Evolutionary conservation across 139 green algal species (phyloP), one percentile per base, ranked within the genome.

Genomic region (Zygnema circumcarinatum): DNA sequence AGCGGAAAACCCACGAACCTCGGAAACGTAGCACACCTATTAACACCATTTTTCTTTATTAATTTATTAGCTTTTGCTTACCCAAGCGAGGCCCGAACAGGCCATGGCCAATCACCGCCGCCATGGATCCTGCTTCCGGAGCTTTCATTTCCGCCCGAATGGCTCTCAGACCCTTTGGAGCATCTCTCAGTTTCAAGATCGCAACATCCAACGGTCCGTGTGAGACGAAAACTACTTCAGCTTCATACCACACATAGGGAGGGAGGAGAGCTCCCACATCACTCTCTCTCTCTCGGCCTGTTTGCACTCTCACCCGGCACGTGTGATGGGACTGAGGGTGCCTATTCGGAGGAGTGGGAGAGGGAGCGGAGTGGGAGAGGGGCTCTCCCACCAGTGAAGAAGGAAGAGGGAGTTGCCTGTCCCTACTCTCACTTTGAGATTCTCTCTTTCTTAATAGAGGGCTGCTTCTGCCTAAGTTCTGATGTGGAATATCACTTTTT

Each of bases 191-290:
- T 2, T 87, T 72, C 7, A 88, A 74, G 2, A 88, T 52, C 2
- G 73, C 82, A 7, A 87, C 82, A 74, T 88, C 82, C 25, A 88
- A 32, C 2, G 82, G 82, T 16, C 82, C 82, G 21, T 88, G 82
- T 2, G 82, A 88, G 2, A 88, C 82, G 38, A 72, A 87, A 38
- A 88, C 73, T 7, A 88, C 73, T 2, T 52, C 31, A 35, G 82
- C 73, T 33, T 69, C 72, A 35, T 74, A 40, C 82, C 82, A 87
- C 20, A 2, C 56, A 81, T 42, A 81, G 56, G 76, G 56, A 68
- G 76, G 33, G 72, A 40, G 11, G 74, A 73, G 56, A 42, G 76
- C 3, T 68, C 76, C 76, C 16, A 68, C 56, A 16, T 52, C 36
- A 68, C 35, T 7, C 72, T 52, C 7, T 84, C 35, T 7, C 72